Evolutionary conservation across 371 early-diverging fungal species (phyloP).

Genomic region (Circinella minor): DNA sequence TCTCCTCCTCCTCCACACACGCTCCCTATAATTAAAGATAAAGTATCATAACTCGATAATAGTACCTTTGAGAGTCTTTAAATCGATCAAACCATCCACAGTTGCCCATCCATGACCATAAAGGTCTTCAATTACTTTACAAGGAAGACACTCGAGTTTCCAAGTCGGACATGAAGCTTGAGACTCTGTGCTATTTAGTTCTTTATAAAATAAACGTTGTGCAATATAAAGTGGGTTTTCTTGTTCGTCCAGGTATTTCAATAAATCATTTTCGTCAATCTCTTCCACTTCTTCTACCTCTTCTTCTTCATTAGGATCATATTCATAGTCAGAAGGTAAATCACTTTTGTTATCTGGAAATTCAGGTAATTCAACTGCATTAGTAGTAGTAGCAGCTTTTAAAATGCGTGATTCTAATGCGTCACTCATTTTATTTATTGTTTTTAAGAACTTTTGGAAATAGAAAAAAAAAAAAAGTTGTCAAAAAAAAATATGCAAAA

Average conservation of each 20-base stretch:
- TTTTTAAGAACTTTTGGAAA: background rate
- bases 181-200: conserved; percentile 44
- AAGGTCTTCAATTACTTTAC: conserved; percentile 50
- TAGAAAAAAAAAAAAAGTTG: too few relatives aligned
- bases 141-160: conserved; percentile 30
- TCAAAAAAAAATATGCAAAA: too few relatives aligned
- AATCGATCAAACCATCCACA: conserved; percentile 54
- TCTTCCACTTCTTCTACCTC: conserved; percentile 56
- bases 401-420: conserved; percentile 43
- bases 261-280: conserved; percentile 58
- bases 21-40: background rate
- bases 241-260: conserved; percentile 54
- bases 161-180: conserved; percentile 28
- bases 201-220: conserved; percentile 54
- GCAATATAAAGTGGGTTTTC: conserved; percentile 52
- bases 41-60: too few relatives aligned
- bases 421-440: conserved; percentile 5
- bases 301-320: conserved; percentile 49
- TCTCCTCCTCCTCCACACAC: too few relatives aligned
- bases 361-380: conserved; percentile 43
- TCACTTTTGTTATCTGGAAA: conserved; percentile 66
- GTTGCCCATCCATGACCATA: conserved; percentile 60
- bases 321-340: conserved; percentile 66
- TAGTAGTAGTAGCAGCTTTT: conserved; percentile 23
- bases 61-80: conserved; percentile 38